Conservation (phyloP, 1,284 basidiomycete species). For the Termitomyces sp. region DNA sequence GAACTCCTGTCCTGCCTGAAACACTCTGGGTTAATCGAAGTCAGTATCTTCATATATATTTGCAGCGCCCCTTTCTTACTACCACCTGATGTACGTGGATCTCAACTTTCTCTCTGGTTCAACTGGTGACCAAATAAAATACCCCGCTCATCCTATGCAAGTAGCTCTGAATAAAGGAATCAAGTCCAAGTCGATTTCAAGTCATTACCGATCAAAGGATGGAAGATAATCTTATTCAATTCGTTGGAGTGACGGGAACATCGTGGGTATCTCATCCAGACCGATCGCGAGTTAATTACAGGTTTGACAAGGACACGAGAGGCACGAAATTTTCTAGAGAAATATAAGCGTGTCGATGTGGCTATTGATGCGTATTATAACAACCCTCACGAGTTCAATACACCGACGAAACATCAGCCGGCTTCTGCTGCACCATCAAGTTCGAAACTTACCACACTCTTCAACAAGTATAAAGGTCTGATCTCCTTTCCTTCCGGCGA, state of each 20-base stretch:
- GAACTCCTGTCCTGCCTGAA: background rate
- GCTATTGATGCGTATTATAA: slow-evolving; percentile 77
- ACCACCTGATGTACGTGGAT: slow-evolving; percentile 10
- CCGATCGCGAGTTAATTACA: slow-evolving; percentile 24
- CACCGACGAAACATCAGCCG: slow-evolving; percentile 23
- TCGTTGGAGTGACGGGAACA: slow-evolving; percentile 60
- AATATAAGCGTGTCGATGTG: slow-evolving; percentile 64
- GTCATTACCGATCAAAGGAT: slow-evolving; percentile 31
- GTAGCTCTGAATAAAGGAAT: slow-evolving; percentile 9
- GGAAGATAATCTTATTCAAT: slow-evolving; percentile 52
- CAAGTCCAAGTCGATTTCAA: background rate
- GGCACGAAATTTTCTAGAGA: slow-evolving; percentile 70
- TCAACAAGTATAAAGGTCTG: slow-evolving; percentile 78
- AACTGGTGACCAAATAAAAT: background rate
- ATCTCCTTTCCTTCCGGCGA: slow-evolving; percentile 1
- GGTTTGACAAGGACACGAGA: slow-evolving; percentile 45
- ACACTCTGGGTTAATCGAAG: slow-evolving; percentile 5
- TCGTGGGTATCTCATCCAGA: slow-evolving; percentile 45
- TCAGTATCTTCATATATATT: slow-evolving; percentile 8
- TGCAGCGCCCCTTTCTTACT: slow-evolving; percentile 7
- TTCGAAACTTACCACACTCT: slow-evolving; percentile 58
- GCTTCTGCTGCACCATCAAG: slow-evolving; percentile 36
- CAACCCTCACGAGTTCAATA: slow-evolving; percentile 34
- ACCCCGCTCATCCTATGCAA: slow-evolving; percentile 1
- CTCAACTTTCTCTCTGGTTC: background rate